Percentiles rank a stretch among this genome's conserved stretches.
Evolutionary conservation across 2,329 filamentous ascomycete genomes (phyloP).

Genomic region (Fusarium xylarioides): DNA sequence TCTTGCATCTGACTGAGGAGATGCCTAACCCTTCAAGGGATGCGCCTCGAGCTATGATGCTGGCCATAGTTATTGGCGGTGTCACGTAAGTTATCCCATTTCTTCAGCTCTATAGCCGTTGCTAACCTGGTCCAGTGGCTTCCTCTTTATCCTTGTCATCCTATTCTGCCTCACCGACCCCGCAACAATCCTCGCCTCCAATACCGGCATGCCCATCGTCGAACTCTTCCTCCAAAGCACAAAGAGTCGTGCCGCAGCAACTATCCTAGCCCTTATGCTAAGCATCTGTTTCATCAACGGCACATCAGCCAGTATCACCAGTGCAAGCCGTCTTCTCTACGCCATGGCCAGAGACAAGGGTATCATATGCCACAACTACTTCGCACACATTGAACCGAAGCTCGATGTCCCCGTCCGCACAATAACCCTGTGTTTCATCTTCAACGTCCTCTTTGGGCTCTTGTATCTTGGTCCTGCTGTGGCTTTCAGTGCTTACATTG

Average conservation of each 20-base stretch:
- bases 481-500: constrained; percentile 31
- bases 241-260: constrained; percentile 48
- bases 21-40: constrained; percentile 54
- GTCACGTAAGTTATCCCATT: constrained; percentile 47
- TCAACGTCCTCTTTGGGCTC: constrained; percentile 29
- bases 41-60: constrained; percentile 54
- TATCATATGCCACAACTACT: constrained; percentile 18
- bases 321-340: constrained; percentile 53
- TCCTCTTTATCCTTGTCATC: constrained; percentile 52
- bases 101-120: accelerated
- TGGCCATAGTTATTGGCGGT: constrained; percentile 53
- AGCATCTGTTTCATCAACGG: constrained; percentile 57
- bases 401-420: constrained; percentile 26
- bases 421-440: constrained; percentile 14
- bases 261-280: constrained; percentile 51
- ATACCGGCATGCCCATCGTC: constrained; percentile 57
- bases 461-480: constrained; percentile 29
- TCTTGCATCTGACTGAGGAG: constrained; percentile 57
- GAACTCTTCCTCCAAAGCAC: constrained; percentile 57
- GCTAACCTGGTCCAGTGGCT: constrained; percentile 39
- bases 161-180: constrained; percentile 53
- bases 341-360: constrained; percentile 41
- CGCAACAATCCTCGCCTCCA: constrained; percentile 46
- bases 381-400: constrained; percentile 13
- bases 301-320: constrained; percentile 51